Percentiles rank a stretch among this genome's conserved stretches.
These are phyloP conservation scores for Stagonosporopsis vannaccii DNA, from an alignment of 2,329 filamentous ascomycete species.

Conservation along the genomic window DNA sequence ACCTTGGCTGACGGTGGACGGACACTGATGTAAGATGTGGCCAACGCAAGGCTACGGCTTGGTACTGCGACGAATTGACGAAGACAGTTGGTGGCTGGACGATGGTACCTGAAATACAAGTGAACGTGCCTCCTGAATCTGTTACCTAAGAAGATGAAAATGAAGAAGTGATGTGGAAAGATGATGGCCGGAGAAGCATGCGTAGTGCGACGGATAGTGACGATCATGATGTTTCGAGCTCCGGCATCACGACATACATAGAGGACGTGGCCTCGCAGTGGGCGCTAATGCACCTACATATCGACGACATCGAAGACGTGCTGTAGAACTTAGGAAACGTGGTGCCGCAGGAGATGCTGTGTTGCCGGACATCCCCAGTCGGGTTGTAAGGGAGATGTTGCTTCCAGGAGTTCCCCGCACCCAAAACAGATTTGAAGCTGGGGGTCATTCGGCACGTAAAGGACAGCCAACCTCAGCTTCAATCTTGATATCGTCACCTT, in stretches of 20 bases:
- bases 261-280: slow-evolving; percentile 4
- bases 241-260: too few relatives aligned
- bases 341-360: not conserved
- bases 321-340: not conserved
- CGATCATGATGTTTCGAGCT: too few relatives aligned
- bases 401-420: not conserved
- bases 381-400: not conserved
- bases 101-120: slow-evolving; percentile 4
- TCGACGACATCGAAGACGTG: not conserved
- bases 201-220: too few relatives aligned
- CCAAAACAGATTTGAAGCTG: not conserved
- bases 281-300: not conserved
- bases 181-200: too few relatives aligned
- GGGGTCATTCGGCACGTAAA: not conserved
- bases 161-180: too few relatives aligned
- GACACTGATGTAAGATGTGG: not conserved
- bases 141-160: not conserved
- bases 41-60: slow-evolving; percentile 5
- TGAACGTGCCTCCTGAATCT: not conserved
- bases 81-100: not conserved
- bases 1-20: not conserved
- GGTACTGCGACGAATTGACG: not conserved
- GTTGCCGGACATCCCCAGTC: not conserved
- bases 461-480: too few relatives aligned
- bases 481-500: too few relatives aligned